Conservation (phyloP, 2,329 filamentous ascomycete genomes). For the Rhynchosporium agropyri region DNA sequence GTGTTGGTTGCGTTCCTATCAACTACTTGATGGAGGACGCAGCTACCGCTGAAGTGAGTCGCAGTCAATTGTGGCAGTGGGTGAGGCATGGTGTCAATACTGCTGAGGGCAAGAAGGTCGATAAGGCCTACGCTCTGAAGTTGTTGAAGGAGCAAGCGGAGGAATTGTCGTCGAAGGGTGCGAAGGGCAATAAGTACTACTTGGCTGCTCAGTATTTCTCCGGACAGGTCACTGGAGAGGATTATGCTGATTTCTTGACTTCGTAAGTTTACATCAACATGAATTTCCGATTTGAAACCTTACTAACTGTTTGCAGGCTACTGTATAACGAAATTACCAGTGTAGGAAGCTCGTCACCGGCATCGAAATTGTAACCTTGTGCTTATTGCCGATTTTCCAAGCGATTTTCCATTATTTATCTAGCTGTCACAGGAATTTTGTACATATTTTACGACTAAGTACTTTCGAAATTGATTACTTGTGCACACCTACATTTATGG, state of each 20-base stretch:
- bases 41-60: constrained; percentile 92
- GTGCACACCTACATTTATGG: too few species aligned
- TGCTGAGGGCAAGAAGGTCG: constrained; percentile 85
- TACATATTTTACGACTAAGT: constrained; percentile 25
- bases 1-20: constrained; percentile 94
- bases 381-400: constrained; percentile 15
- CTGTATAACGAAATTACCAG: constrained; percentile 88
- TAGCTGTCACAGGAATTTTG: constrained; percentile 12
- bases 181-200: constrained; percentile 88
- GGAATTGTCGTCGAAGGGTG: constrained; percentile 71
- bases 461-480: not conserved
- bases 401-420: constrained; percentile 16
- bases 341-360: constrained; percentile 52
- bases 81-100: constrained; percentile 73
- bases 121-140: constrained; percentile 87
- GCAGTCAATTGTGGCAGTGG: constrained; percentile 98
- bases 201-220: constrained; percentile 93
- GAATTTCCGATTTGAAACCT: not conserved
- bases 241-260: constrained; percentile 96
- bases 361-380: constrained; percentile 39
- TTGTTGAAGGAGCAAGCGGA: constrained; percentile 85
- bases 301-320: constrained; percentile 55
- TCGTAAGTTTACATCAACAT: constrained; percentile 56
- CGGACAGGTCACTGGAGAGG: constrained; percentile 91
- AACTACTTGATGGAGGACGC: constrained; percentile 99